phyloP scores from a whole-genome alignment of 176 grass and related monocot genomes.

The Rhipidocladum racemiflorum region DNA sequence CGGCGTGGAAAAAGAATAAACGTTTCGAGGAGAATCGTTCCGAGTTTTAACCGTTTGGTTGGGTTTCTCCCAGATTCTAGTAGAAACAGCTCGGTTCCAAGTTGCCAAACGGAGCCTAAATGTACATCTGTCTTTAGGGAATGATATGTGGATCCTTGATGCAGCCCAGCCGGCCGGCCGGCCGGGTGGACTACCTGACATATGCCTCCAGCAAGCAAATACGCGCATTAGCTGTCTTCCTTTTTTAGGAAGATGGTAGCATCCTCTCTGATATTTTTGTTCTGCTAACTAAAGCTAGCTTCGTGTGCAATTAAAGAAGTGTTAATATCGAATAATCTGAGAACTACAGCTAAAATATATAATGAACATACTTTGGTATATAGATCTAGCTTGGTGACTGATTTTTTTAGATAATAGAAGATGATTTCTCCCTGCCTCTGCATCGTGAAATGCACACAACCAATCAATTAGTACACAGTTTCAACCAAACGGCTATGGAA shows the following conservation, averaged over 20 bases:
- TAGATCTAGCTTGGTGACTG: background rate
- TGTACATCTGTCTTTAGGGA: background rate
- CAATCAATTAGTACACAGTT: too few relatives aligned
- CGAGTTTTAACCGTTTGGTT: too few relatives aligned
- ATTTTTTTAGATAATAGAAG: too few relatives aligned
- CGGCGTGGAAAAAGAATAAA: too few relatives aligned
- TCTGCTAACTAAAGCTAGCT: background rate
- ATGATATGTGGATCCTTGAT: conserved; percentile 19
- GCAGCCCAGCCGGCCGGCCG: background rate
- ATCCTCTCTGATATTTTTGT: background rate
- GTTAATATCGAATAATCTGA: background rate
- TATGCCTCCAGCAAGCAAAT: background rate
- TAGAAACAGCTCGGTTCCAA: too few relatives aligned
- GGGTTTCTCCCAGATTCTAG: too few relatives aligned
- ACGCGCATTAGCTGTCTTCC: conserved; percentile 18
- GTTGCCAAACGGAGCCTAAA: too few relatives aligned
- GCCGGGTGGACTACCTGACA: conserved; percentile 11
- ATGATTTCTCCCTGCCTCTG: too few relatives aligned
- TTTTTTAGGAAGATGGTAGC: background rate
- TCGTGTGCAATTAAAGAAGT: background rate
- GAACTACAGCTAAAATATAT: background rate
- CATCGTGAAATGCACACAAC: too few relatives aligned
- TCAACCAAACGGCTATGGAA: too few relatives aligned
- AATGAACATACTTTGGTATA: background rate
- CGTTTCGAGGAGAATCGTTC: too few relatives aligned